phyloP scores from a whole-genome alignment of 1,284 basidiomycete genomes.

The Ganoderma resinaceum region DNA sequence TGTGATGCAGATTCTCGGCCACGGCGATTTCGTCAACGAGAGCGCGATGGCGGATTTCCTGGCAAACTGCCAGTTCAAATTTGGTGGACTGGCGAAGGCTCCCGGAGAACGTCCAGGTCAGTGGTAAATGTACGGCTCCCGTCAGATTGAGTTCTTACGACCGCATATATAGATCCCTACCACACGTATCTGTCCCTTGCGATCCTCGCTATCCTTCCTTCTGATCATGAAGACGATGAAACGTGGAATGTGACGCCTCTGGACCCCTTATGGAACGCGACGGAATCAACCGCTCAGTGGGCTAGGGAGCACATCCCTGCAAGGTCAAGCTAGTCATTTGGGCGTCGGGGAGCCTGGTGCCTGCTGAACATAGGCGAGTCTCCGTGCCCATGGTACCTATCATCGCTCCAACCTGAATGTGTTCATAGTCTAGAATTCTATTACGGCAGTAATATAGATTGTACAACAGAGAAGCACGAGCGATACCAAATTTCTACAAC shows the following conservation, averaged over 20 bases:
- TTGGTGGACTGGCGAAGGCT: conserved; percentile 86
- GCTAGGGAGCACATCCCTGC: conserved; percentile 57
- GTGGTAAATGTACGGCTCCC: conserved; percentile 22
- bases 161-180: conserved; percentile 72
- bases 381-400: background rate
- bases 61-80: conserved; percentile 79
- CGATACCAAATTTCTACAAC: background rate
- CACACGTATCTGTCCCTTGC: conserved; percentile 92
- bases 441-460: background rate
- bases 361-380: background rate
- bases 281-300: conserved; percentile 68
- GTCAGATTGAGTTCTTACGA: conserved; percentile 3
- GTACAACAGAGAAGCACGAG: background rate
- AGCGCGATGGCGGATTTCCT: conserved; percentile 68
- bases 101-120: conserved; percentile 80
- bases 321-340: background rate
- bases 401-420: background rate
- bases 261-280: conserved; percentile 77
- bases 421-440: background rate
- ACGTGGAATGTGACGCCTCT: conserved; percentile 67
- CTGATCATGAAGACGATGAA: conserved; percentile 40
- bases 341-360: background rate
- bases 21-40: conserved; percentile 60
- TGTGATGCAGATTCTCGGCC: conserved; percentile 66
- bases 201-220: conserved; percentile 73